phyloP scores from a whole-genome alignment of 176 grass and related monocot species.

The Rhynchospora pubera region DNA sequence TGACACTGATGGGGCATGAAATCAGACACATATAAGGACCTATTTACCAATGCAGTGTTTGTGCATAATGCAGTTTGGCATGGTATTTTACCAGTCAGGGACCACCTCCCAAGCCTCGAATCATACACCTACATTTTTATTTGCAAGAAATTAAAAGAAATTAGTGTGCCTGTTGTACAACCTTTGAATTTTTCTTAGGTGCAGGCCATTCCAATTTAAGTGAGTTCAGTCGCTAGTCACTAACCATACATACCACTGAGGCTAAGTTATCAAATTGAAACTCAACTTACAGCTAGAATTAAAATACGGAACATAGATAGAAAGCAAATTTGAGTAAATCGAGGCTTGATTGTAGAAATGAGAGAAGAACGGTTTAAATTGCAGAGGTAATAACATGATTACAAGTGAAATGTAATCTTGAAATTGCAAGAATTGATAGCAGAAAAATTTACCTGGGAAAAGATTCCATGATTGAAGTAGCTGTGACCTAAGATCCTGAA shows the following conservation, averaged over 20 bases:
- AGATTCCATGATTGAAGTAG: too few relatives aligned
- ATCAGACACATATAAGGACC: neutral
- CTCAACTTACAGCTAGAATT: neutral
- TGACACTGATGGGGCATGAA: constrained; percentile 22
- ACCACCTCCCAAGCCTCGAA: neutral
- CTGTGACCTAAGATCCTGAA: too few relatives aligned
- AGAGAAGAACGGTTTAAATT: neutral
- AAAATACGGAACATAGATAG: neutral
- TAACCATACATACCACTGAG: neutral
- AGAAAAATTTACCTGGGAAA: too few relatives aligned
- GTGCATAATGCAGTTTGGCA: neutral
- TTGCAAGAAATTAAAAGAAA: neutral
- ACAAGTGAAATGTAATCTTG: too few relatives aligned
- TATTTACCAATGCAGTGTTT: constrained; percentile 1
- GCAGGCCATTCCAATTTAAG: too few relatives aligned
- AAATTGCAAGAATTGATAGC: too few relatives aligned
- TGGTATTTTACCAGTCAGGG: neutral
- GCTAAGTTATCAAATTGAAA: neutral
- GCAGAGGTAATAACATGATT: neutral
- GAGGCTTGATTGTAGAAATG: neutral
- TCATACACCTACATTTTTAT: constrained; percentile 17
- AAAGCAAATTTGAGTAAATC: neutral
- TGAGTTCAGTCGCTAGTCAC: too few relatives aligned
- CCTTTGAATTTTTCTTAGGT: neutral
- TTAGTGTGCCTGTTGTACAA: neutral